These are phyloP conservation scores for Boletus sp. DNA, from an alignment of 1,284 basidiomycete species.

Conservation along the genomic window DNA sequence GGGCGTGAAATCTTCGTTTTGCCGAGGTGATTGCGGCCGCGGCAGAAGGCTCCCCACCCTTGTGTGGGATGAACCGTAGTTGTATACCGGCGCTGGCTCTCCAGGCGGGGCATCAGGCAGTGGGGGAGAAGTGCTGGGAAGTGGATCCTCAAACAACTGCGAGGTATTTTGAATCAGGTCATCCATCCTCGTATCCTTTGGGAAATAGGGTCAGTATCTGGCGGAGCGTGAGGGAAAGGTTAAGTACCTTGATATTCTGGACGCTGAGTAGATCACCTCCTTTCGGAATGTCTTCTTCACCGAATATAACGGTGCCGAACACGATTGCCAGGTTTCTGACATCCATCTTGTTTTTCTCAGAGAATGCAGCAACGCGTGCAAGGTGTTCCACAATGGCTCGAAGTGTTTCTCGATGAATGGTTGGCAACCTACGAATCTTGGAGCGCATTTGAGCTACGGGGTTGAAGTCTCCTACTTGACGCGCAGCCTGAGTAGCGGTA, in stretches of 20 bases:
- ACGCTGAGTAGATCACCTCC: constrained; percentile 72
- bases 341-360: constrained; percentile 92
- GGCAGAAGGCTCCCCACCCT: constrained; percentile 50
- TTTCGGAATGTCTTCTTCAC: constrained; percentile 82
- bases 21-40: constrained; percentile 31
- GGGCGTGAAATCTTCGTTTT: constrained; percentile 69
- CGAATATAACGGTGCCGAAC: constrained; percentile 83
- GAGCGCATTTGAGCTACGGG: constrained; percentile 73
- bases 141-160: constrained; percentile 58
- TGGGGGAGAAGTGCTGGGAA: constrained; percentile 49
- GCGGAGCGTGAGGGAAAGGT: background rate
- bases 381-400: constrained; percentile 89
- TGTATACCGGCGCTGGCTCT: constrained; percentile 51
- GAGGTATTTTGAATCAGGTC: constrained; percentile 74
- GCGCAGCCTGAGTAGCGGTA: constrained; percentile 8
- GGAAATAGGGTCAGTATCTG: constrained; percentile 1
- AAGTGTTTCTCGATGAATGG: constrained; percentile 88
- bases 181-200: constrained; percentile 84
- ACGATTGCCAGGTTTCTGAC: constrained; percentile 86
- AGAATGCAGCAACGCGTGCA: constrained; percentile 66
- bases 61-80: constrained; percentile 70
- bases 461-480: constrained; percentile 63
- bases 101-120: constrained; percentile 65
- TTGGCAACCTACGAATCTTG: constrained; percentile 81
- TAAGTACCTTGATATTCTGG: constrained; percentile 64